These are phyloP conservation scores for Fusarium globosum DNA, from an alignment of 2,329 filamentous ascomycete genomes.

Conservation along the genomic window DNA sequence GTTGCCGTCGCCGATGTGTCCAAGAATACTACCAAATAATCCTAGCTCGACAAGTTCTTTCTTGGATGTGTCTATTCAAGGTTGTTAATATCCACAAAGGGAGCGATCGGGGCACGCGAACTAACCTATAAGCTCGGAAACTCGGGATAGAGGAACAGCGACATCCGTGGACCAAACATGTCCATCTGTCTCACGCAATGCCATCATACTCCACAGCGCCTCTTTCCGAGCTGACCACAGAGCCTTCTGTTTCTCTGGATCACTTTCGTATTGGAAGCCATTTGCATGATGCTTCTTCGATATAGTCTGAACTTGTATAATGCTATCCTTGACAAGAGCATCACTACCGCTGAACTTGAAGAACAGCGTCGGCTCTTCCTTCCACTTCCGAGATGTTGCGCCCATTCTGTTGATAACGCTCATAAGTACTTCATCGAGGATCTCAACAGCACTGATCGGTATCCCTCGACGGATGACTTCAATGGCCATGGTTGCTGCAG, in stretches of 20 bases:
- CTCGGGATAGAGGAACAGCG: conserved; percentile 79
- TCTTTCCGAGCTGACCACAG: conserved; percentile 88
- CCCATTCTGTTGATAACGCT: conserved; percentile 80
- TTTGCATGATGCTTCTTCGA: background rate
- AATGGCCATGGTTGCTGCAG: conserved; percentile 79
- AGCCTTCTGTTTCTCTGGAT: conserved; percentile 75
- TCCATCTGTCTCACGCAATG: conserved; percentile 71
- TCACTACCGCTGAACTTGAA: conserved; percentile 88
- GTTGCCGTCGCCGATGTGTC: conserved; percentile 93
- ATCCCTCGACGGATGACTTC: conserved; percentile 78
- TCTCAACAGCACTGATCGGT: conserved; percentile 81
- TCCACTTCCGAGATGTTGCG: conserved; percentile 75
- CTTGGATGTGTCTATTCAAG: conserved; percentile 76
- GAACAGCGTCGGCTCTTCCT: conserved; percentile 80
- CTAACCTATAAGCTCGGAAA: conserved; percentile 71
- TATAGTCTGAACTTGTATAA: conserved; percentile 66
- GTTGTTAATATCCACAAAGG: fast-evolving
- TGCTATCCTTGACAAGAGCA: conserved; percentile 79
- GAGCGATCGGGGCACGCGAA: fast-evolving
- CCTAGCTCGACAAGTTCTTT: conserved; percentile 88
- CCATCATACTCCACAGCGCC: conserved; percentile 81
- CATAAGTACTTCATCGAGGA: conserved; percentile 92
- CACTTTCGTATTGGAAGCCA: conserved; percentile 71
- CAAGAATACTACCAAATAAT: conserved; percentile 86
- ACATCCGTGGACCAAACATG: conserved; percentile 82